A percentile compares a stretch with the other conserved stretches of the same genome.
phyloP scores from a whole-genome alignment of 345 rosid genomes.

The Sonneratia alba region DNA sequence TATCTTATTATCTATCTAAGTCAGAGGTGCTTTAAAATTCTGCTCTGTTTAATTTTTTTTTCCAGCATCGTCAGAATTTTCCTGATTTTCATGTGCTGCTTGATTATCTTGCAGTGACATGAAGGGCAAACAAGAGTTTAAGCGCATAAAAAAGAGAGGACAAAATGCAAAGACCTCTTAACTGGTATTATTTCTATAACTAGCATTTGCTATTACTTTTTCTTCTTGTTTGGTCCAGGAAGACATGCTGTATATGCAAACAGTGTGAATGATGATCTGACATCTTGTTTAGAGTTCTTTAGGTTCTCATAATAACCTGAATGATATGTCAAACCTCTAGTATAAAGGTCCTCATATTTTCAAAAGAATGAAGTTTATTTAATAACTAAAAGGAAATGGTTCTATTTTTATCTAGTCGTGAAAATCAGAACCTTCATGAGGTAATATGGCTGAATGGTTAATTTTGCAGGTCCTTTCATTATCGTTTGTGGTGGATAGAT shows the following conservation, averaged over 20 bases:
- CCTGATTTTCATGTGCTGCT: neutral
- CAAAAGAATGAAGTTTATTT: neutral
- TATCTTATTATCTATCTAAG: slow-evolving; percentile 64
- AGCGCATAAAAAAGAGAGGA: slow-evolving; percentile 51
- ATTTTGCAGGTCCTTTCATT: neutral
- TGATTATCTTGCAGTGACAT: slow-evolving; percentile 30
- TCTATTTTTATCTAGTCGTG: neutral
- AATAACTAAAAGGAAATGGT: neutral
- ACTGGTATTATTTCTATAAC: slow-evolving; percentile 9
- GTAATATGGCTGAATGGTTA: neutral
- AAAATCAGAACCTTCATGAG: neutral
- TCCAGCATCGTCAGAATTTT: neutral
- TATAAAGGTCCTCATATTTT: neutral
- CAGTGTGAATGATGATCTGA: neutral
- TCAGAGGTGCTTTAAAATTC: slow-evolving; percentile 42
- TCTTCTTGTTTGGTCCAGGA: neutral
- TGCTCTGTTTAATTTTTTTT: neutral
- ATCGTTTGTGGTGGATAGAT: neutral
- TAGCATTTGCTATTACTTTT: neutral
- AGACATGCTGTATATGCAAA: neutral
- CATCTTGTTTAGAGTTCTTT: neutral
- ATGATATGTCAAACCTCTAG: neutral
- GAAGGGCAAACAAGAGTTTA: slow-evolving; percentile 63
- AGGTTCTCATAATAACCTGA: neutral
- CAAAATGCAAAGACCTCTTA: slow-evolving; percentile 50